phyloP scores from a whole-genome alignment of 257 asterid species.

The Linderniella brevidens region DNA sequence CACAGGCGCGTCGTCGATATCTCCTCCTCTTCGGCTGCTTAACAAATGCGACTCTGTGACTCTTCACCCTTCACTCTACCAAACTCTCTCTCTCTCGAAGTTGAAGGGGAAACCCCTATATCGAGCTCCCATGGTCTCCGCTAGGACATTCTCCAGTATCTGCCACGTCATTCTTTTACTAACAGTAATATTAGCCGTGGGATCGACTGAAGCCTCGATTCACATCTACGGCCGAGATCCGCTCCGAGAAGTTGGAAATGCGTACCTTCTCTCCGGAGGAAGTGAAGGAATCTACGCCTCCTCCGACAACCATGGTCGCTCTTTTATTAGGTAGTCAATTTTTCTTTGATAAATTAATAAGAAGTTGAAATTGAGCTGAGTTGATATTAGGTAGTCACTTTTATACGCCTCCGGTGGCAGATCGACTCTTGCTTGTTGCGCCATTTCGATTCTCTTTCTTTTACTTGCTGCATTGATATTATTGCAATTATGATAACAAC shows the following conservation, averaged over 20 bases:
- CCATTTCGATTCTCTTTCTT: no score
- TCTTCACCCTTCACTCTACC: no score
- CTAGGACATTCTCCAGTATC: slow-evolving; percentile 23
- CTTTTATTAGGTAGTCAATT: slow-evolving; percentile 56
- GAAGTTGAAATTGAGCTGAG: background rate
- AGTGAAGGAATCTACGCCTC: slow-evolving; percentile 78
- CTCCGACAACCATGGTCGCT: slow-evolving; percentile 29
- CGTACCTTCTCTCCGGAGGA: slow-evolving; percentile 84
- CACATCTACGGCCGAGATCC: slow-evolving; percentile 77
- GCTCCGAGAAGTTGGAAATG: slow-evolving; percentile 91
- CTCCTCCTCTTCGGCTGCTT: no score
- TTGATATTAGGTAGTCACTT: no score
- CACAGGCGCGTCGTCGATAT: no score
- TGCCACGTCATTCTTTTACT: slow-evolving; percentile 21
- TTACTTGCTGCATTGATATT: no score
- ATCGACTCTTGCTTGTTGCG: no score
- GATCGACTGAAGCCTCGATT: slow-evolving; percentile 59
- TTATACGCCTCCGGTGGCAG: background rate
- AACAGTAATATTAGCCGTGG: slow-evolving; percentile 21
- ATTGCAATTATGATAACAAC: no score
- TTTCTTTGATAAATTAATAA: background rate
- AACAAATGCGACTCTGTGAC: no score
- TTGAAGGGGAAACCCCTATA: slow-evolving; percentile 7
- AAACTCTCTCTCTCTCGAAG: slow-evolving; percentile 15
- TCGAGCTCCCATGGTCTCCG: slow-evolving; percentile 38